These are phyloP conservation scores for Ambrosiella beaveri DNA, from an alignment of 2,329 filamentous ascomycete genomes.

Conservation along the genomic window DNA sequence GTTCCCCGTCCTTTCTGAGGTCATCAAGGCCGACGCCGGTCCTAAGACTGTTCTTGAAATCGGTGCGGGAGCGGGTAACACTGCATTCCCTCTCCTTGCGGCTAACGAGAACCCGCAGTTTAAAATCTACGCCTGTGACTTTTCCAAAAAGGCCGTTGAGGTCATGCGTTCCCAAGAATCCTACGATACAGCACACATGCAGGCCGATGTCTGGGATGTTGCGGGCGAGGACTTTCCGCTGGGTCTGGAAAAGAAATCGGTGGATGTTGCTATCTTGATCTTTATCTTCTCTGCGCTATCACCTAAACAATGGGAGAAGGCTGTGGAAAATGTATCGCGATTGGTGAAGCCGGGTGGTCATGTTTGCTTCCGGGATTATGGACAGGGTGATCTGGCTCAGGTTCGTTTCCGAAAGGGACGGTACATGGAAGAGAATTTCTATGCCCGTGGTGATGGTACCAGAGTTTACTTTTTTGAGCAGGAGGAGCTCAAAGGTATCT, in stretches of 20 bases:
- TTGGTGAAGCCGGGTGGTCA: conserved; percentile 84
- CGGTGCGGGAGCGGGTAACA: conserved; percentile 90
- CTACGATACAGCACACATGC: conserved; percentile 50
- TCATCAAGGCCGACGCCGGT: conserved; percentile 55
- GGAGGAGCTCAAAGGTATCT: conserved; percentile 65
- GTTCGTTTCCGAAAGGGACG: conserved; percentile 92
- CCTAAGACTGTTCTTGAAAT: conserved; percentile 66
- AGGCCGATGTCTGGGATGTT: conserved; percentile 91
- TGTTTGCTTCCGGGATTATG: conserved; percentile 92
- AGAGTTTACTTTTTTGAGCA: conserved; percentile 94
- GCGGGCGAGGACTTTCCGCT: conserved; percentile 58
- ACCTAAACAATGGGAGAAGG: conserved; percentile 67
- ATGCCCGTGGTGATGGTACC: conserved; percentile 86
- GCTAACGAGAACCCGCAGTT: conserved; percentile 69
- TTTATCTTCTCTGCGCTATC: conserved; percentile 93
- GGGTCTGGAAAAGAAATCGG: conserved; percentile 56
- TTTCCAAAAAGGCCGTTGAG: conserved; percentile 85
- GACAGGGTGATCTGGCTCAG: conserved; percentile 84
- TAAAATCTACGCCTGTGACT: conserved; percentile 86
- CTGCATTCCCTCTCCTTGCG: conserved; percentile 75
- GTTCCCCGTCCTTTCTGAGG: conserved; percentile 69
- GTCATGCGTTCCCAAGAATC: conserved; percentile 68
- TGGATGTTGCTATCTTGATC: conserved; percentile 85
- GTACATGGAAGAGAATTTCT: conserved; percentile 93
- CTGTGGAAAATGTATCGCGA: conserved; percentile 63